phyloP scores from a whole-genome alignment of 768 basidiomycete genomes.

The Russula virescens region DNA sequence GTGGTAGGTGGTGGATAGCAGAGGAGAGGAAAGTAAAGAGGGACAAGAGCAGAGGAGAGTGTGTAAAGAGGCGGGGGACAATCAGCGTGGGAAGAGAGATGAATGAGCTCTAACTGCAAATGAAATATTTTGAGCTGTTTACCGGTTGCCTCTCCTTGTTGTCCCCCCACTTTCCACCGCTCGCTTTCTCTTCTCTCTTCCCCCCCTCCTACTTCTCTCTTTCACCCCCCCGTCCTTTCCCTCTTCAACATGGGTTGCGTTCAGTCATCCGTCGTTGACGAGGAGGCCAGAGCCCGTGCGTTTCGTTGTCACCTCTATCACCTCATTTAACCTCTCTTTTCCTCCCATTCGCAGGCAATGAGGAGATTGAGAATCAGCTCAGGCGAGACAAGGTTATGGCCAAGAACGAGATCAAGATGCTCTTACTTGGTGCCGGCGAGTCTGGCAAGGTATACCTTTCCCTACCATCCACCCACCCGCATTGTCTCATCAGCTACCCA shows the following conservation, averaged over 20 bases:
- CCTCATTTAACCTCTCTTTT: not conserved
- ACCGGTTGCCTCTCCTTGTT: not conserved
- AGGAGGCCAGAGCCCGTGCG: constrained; percentile 79
- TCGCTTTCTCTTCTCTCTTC: not conserved
- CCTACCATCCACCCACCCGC: not conserved
- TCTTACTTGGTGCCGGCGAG: constrained; percentile 92
- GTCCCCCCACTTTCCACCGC: constrained; percentile 1
- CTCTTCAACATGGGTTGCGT: constrained; percentile 60
- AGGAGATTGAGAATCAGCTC: constrained; percentile 90
- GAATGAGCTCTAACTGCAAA: too few species aligned
- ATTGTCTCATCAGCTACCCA: not conserved
- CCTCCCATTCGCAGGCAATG: constrained; percentile 56
- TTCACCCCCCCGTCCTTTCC: constrained; percentile 1
- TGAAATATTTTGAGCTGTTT: constrained; percentile 8
- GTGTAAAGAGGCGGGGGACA: too few species aligned
- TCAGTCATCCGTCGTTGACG: constrained; percentile 63
- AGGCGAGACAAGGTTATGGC: constrained; percentile 83
- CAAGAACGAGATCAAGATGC: constrained; percentile 95
- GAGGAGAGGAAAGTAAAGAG: too few species aligned
- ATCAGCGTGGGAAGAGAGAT: not conserved
- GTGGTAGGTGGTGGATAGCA: too few species aligned
- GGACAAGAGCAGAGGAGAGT: too few species aligned
- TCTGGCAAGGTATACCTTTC: constrained; percentile 71
- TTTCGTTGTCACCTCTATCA: constrained; percentile 25
- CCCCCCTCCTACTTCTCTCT: constrained; percentile 25